Conservation (phyloP, 257 asterid genomes). For the Anisodus tanguticus region DNA sequence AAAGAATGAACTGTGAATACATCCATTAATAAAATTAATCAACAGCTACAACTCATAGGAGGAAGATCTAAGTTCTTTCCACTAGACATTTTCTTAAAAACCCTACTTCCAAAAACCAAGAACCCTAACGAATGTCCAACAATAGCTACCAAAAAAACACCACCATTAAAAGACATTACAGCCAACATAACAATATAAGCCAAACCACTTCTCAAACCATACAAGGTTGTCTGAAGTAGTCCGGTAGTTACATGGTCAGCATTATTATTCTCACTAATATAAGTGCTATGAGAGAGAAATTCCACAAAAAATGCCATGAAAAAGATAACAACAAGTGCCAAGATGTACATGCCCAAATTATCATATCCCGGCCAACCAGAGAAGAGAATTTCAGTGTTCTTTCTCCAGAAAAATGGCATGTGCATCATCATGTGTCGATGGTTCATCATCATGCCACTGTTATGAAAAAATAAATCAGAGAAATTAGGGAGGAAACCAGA, state of each 20-base stretch:
- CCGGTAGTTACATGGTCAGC: constrained; percentile 40
- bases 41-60: too few relatives aligned
- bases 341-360: constrained; percentile 59
- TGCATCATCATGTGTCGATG: constrained; percentile 76
- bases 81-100: too few relatives aligned
- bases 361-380: constrained; percentile 75
- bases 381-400: constrained; percentile 69
- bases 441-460: constrained; percentile 31
- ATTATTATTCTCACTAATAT: constrained; percentile 37
- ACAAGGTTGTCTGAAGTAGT: constrained; percentile 52
- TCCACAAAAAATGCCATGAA: constrained; percentile 52
- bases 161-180: constrained; percentile 79
- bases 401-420: constrained; percentile 95
- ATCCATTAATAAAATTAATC: too few relatives aligned
- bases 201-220: constrained; percentile 58
- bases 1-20: too few relatives aligned
- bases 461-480: not conserved
- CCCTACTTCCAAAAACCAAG: too few relatives aligned
- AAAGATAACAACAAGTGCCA: constrained; percentile 59
- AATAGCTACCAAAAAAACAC: constrained; percentile 66
- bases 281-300: constrained; percentile 59
- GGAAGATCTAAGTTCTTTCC: too few relatives aligned
- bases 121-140: constrained; percentile 62
- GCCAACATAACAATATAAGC: constrained; percentile 82
- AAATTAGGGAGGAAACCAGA: too few relatives aligned